phyloP scores from a whole-genome alignment of 176 grass and related monocot genomes.

The Ananas comosus region DNA sequence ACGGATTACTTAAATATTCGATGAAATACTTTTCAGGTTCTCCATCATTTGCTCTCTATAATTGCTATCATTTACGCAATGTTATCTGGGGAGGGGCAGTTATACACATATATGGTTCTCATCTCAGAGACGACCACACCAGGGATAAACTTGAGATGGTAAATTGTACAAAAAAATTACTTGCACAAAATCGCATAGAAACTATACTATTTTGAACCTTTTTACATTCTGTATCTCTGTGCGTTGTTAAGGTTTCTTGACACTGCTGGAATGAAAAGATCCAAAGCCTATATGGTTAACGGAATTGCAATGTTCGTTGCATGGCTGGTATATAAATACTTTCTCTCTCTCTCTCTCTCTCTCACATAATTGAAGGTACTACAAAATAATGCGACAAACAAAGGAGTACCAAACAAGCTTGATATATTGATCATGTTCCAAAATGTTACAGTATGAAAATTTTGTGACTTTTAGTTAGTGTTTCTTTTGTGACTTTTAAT shows the following conservation, averaged over 20 bases:
- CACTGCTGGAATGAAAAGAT: slow-evolving; percentile 87
- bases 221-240: slow-evolving; percentile 21
- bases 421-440: no score
- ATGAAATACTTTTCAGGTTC: slow-evolving; percentile 42
- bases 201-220: slow-evolving; percentile 5
- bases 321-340: slow-evolving; percentile 65
- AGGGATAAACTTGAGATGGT: slow-evolving; percentile 96
- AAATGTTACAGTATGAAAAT: no score
- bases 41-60: slow-evolving; percentile 81
- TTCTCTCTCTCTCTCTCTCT: neutral
- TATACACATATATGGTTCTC: slow-evolving; percentile 98
- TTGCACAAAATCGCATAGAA: neutral
- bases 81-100: slow-evolving; percentile 77
- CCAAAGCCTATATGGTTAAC: slow-evolving; percentile 83
- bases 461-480: no score
- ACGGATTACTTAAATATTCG: no score
- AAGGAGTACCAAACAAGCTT: neutral
- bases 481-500: no score
- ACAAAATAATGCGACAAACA: neutral
- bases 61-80: slow-evolving; percentile 63
- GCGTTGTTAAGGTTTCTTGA: slow-evolving; percentile 86
- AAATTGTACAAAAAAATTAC: slow-evolving; percentile 31
- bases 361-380: neutral
- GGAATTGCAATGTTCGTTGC: slow-evolving; percentile 75
- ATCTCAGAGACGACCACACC: slow-evolving; percentile 97